Percentiles rank a stretch among this genome's conserved stretches.
Evolutionary conservation across 345 rosid genomes (phyloP).

Genomic region (Hirschfeldia incana): DNA sequence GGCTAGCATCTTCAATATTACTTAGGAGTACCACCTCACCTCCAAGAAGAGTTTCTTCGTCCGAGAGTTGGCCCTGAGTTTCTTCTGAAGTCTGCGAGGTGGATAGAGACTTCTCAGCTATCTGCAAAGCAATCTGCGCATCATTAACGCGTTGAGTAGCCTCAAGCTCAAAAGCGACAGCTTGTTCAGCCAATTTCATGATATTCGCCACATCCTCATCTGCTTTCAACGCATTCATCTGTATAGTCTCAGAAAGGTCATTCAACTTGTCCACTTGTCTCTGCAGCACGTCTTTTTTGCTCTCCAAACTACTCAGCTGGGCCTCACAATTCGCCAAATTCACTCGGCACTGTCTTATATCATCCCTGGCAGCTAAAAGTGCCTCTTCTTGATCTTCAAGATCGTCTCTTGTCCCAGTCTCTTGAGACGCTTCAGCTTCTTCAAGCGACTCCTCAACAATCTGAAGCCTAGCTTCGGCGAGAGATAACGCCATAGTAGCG

Average conservation of each 20-base stretch:
- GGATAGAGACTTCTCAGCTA: slow-evolving; percentile 62
- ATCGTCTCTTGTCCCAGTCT: slow-evolving; percentile 37
- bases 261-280: slow-evolving; percentile 73
- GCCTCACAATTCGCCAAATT: slow-evolving; percentile 59
- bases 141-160: slow-evolving; percentile 68
- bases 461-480: slow-evolving; percentile 81
- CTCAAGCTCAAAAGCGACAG: slow-evolving; percentile 89
- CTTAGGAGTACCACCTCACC: slow-evolving; percentile 42
- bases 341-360: slow-evolving; percentile 57
- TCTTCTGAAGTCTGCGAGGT: slow-evolving; percentile 49
- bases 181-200: slow-evolving; percentile 95
- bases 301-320: slow-evolving; percentile 55
- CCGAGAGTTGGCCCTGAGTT: slow-evolving; percentile 45
- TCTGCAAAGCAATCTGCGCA: slow-evolving; percentile 79
- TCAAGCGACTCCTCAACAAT: slow-evolving; percentile 59
- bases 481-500: slow-evolving; percentile 80
- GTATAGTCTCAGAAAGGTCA: slow-evolving; percentile 66
- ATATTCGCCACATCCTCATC: slow-evolving; percentile 90
- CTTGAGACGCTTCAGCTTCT: slow-evolving; percentile 40
- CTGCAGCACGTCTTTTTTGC: slow-evolving; percentile 68
- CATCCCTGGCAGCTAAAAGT: slow-evolving; percentile 57
- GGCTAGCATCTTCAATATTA: slow-evolving; percentile 30
- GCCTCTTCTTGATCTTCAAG: slow-evolving; percentile 41
- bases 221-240: slow-evolving; percentile 69
- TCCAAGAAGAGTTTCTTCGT: slow-evolving; percentile 55